Evolutionary conservation across 176 grass and related monocot genomes (phyloP).

Genomic region (Oryza brachyantha): DNA sequence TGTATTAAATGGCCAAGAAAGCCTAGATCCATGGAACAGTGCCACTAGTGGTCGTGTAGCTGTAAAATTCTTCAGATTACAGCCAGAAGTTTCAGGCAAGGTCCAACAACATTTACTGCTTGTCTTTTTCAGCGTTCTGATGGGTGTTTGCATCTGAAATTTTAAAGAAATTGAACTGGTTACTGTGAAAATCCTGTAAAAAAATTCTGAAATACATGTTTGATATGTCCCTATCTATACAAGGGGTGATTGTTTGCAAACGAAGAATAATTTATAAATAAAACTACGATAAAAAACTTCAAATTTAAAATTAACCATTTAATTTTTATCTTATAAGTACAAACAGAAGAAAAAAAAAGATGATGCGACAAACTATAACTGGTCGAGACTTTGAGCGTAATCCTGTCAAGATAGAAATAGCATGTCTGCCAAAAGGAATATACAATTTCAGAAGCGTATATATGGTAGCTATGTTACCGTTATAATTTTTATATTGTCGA

Average conservation of each 20-base stretch:
- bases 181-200: too few species aligned
- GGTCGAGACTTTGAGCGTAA: too few species aligned
- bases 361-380: too few species aligned
- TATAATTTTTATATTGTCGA: not conserved
- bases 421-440: not conserved
- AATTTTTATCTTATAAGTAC: too few species aligned
- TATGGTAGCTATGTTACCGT: not conserved
- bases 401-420: not conserved
- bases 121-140: not conserved
- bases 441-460: not conserved
- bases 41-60: not conserved
- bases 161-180: too few species aligned
- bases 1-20: not conserved
- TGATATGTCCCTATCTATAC: not conserved
- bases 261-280: too few species aligned
- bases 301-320: too few species aligned
- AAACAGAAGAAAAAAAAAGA: too few species aligned
- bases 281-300: too few species aligned
- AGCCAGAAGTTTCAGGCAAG: not conserved
- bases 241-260: too few species aligned
- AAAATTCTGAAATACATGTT: too few species aligned
- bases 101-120: not conserved
- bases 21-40: conserved; percentile 23
- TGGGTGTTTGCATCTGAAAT: not conserved
- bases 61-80: not conserved